Base-by-base conservation (phyloP, 805 yeast genomes). In the Monosporozyma unispora region DNA sequence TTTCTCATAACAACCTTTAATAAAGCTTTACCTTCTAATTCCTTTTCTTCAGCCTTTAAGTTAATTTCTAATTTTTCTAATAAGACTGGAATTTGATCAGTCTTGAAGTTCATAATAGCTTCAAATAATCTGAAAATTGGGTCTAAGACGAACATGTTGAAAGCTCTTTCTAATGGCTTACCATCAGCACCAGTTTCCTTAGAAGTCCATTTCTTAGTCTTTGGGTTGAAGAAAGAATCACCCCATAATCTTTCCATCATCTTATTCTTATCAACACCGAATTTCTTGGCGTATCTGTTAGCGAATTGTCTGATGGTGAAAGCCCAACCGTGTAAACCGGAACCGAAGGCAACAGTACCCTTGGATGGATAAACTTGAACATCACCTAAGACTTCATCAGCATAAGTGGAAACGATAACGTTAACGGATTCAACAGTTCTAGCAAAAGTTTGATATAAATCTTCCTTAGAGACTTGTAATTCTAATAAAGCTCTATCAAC, bases 261-360 rank as follows among this genome's bases (percentile, higher is more conserved):
- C 87, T 93, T 91, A 57, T 71, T 61, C 74, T 87, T 83, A 87
- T 91, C 97, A 71, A 91, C 98, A 89, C 98, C 98, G 74, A 93
- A 91, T 80, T 91, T 93, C 89, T 90, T 89, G 74, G 96, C 82
- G 84, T 93, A 91, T 80, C 96, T 87, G 78, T 79, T 75, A 67
- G 98, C 97, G 67, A 91, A 91, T 81, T 91, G 98, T 78, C 99
- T 88, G 72, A 91, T 85, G 67, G 99, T 91, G 91, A 91, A 91
- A 73, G 97, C 98, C 99, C 99, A 91, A 77, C 99, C 99, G 84
- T 91, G 99, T 72, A 91, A 81, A 86, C 98, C 99, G 75, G 98
- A 93, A 81, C 96, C 98, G 77, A 91, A 91, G 65, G 99, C 99
- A 71, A 91, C 96, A 75, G 98, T 91, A 80, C 99, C 99, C 72